Evolutionary conservation across 768 basidiomycete genomes (phyloP), one percentile per base, ranked within the genome.

Genomic region (Calocybe cyanea): DNA sequence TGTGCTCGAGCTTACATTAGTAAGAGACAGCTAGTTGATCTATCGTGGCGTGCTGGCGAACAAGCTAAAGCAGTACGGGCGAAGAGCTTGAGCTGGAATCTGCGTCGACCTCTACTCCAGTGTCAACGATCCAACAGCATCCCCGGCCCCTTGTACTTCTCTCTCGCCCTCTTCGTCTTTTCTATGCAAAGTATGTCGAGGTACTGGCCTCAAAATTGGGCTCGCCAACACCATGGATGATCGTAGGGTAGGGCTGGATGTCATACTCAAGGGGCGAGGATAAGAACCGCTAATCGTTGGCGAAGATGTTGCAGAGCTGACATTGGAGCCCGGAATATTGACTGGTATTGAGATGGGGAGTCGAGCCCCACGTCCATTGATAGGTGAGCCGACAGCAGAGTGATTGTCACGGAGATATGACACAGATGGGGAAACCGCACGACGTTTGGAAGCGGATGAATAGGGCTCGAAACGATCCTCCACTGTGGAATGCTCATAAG

Each of bases 401-500:
- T 80, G 80, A 17, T 71, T 71, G 43, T 85, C 84, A 38, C 85
- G 77, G 15, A 87, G 69, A 59, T 78, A 75, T 9, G 80, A 78
- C 48, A 89, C 62, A 4, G 87, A 89, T 6, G 88, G 88, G 10
- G 88, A 91, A 18, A 90, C 87, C 9, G 88, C 88, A 32, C 88
- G 81, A 33, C 88, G 80, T 64, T 91, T 91, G 15, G 83, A 79
- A 14, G 83, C 71, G 35, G 76, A 80, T 24, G 85, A 83, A 64
- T 91, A 91, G 39, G 88, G 88, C 60, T 91, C 88, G 60, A 85
- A 91, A 8, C 88, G 81, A 60, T 91, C 88, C 45, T 90, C 88
- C 52, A 87, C 87, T 88, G 45, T 31, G 32, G 55, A 56, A 38
- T 52, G 42, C 32, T 4, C 31, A 20, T 38, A 20, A 31, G 34